Conservation (phyloP, 2,329 filamentous ascomycete species). For the Venturia asperata region DNA sequence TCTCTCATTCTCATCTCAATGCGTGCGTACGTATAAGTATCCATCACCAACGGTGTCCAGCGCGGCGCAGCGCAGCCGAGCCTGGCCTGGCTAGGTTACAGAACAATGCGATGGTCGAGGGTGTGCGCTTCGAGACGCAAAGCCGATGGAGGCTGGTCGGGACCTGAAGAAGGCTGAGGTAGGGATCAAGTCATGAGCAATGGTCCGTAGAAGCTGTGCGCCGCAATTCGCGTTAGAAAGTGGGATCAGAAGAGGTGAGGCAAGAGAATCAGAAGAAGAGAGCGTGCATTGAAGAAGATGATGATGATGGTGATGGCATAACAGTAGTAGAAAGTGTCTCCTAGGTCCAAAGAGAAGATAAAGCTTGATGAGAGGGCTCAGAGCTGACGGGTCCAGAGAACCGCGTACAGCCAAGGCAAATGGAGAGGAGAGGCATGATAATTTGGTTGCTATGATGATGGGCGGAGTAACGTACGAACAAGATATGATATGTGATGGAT, state of each 20-base stretch:
- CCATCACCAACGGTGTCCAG: slow-evolving; percentile 13
- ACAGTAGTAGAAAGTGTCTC: background rate
- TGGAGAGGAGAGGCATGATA: slow-evolving; percentile 1
- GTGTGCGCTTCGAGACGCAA: background rate
- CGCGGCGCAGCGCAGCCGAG: background rate
- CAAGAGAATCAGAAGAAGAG: slow-evolving; percentile 11
- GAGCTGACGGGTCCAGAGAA: slow-evolving; percentile 11
- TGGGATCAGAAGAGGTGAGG: slow-evolving; percentile 15
- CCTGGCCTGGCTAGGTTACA: background rate
- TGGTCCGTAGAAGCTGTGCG: slow-evolving; percentile 9
- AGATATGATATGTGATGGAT: slow-evolving; percentile 8
- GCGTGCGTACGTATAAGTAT: slow-evolving; percentile 26
- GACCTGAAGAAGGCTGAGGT: background rate
- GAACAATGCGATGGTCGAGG: background rate
- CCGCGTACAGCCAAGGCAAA: slow-evolving; percentile 12
- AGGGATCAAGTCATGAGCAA: slow-evolving; percentile 14
- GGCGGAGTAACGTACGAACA: slow-evolving; percentile 11
- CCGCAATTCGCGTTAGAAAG: slow-evolving; percentile 12
- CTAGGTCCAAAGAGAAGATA: slow-evolving; percentile 10
- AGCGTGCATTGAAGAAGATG: background rate
- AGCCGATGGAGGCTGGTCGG: background rate
- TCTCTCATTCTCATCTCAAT: background rate
- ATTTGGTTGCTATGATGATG: slow-evolving; percentile 6
- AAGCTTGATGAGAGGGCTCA: slow-evolving; percentile 11
- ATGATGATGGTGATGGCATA: slow-evolving; percentile 1